phyloP scores from a whole-genome alignment of 495 filamentous ascomycete species.

The Venustampulla echinocandica region DNA sequence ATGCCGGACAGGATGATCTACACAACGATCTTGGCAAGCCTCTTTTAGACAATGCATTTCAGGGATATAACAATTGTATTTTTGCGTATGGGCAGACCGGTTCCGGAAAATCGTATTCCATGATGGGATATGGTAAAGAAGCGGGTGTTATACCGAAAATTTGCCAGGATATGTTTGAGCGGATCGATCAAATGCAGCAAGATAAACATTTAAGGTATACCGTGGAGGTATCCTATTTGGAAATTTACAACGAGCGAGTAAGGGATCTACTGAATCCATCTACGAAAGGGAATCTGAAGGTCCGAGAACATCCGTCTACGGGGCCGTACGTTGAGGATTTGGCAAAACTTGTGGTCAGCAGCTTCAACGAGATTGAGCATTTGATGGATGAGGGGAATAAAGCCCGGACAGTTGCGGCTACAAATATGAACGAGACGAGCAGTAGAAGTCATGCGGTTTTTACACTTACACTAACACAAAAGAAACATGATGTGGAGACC shows the following conservation, averaged over 20 bases:
- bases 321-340: conserved; percentile 98
- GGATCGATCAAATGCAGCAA: conserved; percentile 65
- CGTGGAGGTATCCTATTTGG: conserved; percentile 96
- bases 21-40: conserved; percentile 83
- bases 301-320: conserved; percentile 94
- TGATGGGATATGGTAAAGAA: conserved; percentile 99
- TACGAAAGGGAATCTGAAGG: conserved; percentile 93
- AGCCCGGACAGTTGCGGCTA: conserved; percentile 93
- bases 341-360: conserved; percentile 93
- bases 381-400: conserved; percentile 99
- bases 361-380: conserved; percentile 91
- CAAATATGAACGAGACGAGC: conserved; percentile 99
- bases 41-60: conserved; percentile 94
- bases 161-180: conserved; percentile 92
- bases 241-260: conserved; percentile 99
- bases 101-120: conserved; percentile 97
- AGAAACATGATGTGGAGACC: conserved; percentile 85
- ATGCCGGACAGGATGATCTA: conserved; percentile 83
- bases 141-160: conserved; percentile 96
- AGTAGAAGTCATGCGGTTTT: conserved; percentile 98
- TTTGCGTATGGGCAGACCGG: conserved; percentile 99
- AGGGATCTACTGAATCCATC: conserved; percentile 93
- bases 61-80: conserved; percentile 99
- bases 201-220: conserved; percentile 79
- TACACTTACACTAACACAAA: conserved; percentile 90